Conservation (phyloP, 495 filamentous ascomycete genomes). For the Rostrohypoxylon terebratum region DNA sequence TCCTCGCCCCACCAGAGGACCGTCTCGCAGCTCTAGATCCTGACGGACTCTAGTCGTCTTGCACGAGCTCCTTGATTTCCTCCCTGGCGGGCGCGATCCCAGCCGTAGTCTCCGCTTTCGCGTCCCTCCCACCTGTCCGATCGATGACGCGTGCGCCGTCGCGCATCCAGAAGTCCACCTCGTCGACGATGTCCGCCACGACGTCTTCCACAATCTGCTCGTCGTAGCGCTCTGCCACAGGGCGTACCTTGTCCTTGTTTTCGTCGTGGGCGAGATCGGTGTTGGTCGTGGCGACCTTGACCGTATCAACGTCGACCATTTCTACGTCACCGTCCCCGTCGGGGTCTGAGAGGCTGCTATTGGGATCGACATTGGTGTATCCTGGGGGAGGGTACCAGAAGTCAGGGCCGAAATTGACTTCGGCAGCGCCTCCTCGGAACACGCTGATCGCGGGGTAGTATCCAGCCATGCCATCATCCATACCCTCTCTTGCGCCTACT, state of each 20-base stretch:
- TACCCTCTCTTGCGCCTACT: slow-evolving; percentile 78
- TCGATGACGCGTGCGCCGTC: slow-evolving; percentile 66
- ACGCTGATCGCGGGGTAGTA: slow-evolving; percentile 96
- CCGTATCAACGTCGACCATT: slow-evolving; percentile 59
- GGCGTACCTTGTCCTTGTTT: slow-evolving; percentile 55
- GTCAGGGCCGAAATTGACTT: slow-evolving; percentile 89
- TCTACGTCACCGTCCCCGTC: slow-evolving; percentile 64
- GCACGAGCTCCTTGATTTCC: slow-evolving; percentile 73
- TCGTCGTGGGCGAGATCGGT: slow-evolving; percentile 1
- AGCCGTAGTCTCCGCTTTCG: slow-evolving; percentile 54
- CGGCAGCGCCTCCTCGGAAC: slow-evolving; percentile 88
- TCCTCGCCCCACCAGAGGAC: neutral
- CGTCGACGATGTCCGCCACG: slow-evolving; percentile 90
- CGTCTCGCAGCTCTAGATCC: neutral
- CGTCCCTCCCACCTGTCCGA: slow-evolving; percentile 53
- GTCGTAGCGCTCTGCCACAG: slow-evolving; percentile 83
- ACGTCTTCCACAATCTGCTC: slow-evolving; percentile 98
- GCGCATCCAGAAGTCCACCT: slow-evolving; percentile 82
- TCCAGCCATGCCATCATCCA: slow-evolving; percentile 93
- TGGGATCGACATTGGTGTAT: slow-evolving; percentile 39
- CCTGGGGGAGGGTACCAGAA: slow-evolving; percentile 88
- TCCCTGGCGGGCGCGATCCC: slow-evolving; percentile 56
- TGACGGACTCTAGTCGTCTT: slow-evolving; percentile 64
- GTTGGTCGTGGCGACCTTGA: slow-evolving; percentile 29
- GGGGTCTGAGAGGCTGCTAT: slow-evolving; percentile 14